phyloP scores from a whole-genome alignment of 768 basidiomycete genomes.

The Dendrothele bispora region DNA sequence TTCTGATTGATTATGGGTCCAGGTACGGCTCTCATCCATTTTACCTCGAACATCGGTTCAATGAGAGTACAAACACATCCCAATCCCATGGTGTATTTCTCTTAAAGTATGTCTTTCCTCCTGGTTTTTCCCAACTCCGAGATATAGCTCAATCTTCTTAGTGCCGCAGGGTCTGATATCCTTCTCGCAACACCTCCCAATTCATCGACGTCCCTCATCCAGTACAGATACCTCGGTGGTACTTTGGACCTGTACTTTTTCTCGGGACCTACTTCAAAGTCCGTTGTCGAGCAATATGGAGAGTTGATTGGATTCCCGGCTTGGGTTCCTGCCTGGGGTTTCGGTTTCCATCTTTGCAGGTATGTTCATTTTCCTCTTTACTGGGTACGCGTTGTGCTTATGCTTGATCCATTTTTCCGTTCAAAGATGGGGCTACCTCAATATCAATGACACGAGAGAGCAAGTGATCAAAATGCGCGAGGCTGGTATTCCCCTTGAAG shows the following conservation, averaged over 20 bases:
- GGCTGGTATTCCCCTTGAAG: constrained; percentile 78
- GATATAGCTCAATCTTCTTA: constrained; percentile 20
- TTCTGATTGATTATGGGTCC: background rate
- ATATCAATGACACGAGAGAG: constrained; percentile 55
- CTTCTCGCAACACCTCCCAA: constrained; percentile 59
- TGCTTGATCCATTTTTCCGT: no score
- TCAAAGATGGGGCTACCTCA: constrained; percentile 31
- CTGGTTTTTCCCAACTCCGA: background rate
- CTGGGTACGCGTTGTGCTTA: background rate
- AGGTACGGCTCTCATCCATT: constrained; percentile 76
- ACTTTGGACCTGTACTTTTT: constrained; percentile 80
- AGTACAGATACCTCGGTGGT: constrained; percentile 76
- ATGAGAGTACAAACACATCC: constrained; percentile 46
- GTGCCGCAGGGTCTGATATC: constrained; percentile 71
- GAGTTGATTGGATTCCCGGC: constrained; percentile 65
- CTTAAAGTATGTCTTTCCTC: constrained; percentile 45
- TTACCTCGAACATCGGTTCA: constrained; percentile 73
- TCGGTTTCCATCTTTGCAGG: constrained; percentile 78
- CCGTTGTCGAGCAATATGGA: constrained; percentile 74
- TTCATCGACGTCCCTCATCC: constrained; percentile 58
- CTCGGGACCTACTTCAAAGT: constrained; percentile 50
- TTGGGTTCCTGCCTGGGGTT: constrained; percentile 74
- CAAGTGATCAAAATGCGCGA: constrained; percentile 59
- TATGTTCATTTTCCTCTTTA: constrained; percentile 20
- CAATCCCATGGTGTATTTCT: constrained; percentile 77